A percentile compares a stretch with the other conserved stretches of the same genome.
These are phyloP conservation scores for Penicillium sp. DNA, from an alignment of 2,329 filamentous ascomycete genomes.

Conservation along the genomic window DNA sequence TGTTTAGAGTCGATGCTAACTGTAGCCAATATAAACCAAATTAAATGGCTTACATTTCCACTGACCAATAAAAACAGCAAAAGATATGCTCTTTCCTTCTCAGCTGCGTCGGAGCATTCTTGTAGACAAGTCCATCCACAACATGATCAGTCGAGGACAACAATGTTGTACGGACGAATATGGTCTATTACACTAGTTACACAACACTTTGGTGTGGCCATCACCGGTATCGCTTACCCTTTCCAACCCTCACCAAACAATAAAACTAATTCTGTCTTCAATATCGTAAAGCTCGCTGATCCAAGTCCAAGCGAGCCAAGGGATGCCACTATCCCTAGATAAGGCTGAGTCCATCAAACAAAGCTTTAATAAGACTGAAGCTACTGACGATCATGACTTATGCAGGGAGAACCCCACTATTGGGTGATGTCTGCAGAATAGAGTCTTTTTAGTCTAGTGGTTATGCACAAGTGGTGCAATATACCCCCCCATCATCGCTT, in stretches of 20 bases:
- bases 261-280: neutral
- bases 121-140: neutral
- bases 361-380: slow-evolving; percentile 1
- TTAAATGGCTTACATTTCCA: neutral
- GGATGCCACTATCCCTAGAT: neutral
- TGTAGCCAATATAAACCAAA: neutral
- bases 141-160: slow-evolving; percentile 3
- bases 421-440: slow-evolving; percentile 6
- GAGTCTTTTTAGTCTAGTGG: neutral
- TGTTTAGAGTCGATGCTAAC: neutral
- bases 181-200: neutral
- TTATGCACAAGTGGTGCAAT: slow-evolving; percentile 13
- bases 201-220: neutral
- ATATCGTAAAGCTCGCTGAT: neutral
- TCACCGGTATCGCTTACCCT: neutral
- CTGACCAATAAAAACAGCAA: neutral
- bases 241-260: neutral
- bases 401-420: slow-evolving; percentile 17
- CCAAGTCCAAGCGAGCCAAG: neutral
- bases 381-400: slow-evolving; percentile 13
- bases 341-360: neutral
- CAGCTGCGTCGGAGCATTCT: neutral
- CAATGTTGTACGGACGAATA: neutral
- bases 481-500: neutral
- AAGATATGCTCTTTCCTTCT: neutral